These are phyloP conservation scores for Leucoagaricus sp. DNA, from an alignment of 1,284 basidiomycete species.

Conservation along the genomic window DNA sequence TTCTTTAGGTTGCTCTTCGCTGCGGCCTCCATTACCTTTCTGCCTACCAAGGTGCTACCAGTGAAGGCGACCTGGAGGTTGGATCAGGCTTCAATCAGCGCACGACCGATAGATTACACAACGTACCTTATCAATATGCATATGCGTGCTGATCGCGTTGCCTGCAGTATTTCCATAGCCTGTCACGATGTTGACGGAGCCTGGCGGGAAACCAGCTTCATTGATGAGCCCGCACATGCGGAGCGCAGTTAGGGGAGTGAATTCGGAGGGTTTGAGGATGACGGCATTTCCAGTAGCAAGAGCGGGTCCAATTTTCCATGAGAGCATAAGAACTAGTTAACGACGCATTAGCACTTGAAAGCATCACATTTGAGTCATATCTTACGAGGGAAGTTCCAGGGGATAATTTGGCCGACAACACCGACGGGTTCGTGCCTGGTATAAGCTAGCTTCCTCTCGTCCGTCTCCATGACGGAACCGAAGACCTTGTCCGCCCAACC, in stretches of 20 bases:
- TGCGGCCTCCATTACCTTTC: slow-evolving; percentile 83
- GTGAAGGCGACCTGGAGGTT: slow-evolving; percentile 60
- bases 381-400: slow-evolving; percentile 74
- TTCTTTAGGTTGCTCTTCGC: slow-evolving; percentile 87
- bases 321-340: slow-evolving; percentile 63
- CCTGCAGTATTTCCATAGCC: slow-evolving; percentile 77
- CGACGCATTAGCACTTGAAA: neutral
- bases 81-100: neutral
- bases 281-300: slow-evolving; percentile 84
- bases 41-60: slow-evolving; percentile 78
- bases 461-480: slow-evolving; percentile 81
- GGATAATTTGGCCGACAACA: slow-evolving; percentile 86
- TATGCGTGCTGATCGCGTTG: slow-evolving; percentile 54
- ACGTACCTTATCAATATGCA: slow-evolving; percentile 58
- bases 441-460: slow-evolving; percentile 73
- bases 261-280: slow-evolving; percentile 88
- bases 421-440: slow-evolving; percentile 94
- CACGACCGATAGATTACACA: too few relatives aligned
- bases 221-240: slow-evolving; percentile 50
- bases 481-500: slow-evolving; percentile 89
- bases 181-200: slow-evolving; percentile 77
- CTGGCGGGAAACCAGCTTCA: slow-evolving; percentile 66
- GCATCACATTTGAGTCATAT: neutral
- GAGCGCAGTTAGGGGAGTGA: slow-evolving; percentile 85
- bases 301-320: slow-evolving; percentile 86